Evolutionary conservation across 768 basidiomycete species (phyloP), one percentile per base, ranked within the genome.

Genomic region (Russula earlei): DNA sequence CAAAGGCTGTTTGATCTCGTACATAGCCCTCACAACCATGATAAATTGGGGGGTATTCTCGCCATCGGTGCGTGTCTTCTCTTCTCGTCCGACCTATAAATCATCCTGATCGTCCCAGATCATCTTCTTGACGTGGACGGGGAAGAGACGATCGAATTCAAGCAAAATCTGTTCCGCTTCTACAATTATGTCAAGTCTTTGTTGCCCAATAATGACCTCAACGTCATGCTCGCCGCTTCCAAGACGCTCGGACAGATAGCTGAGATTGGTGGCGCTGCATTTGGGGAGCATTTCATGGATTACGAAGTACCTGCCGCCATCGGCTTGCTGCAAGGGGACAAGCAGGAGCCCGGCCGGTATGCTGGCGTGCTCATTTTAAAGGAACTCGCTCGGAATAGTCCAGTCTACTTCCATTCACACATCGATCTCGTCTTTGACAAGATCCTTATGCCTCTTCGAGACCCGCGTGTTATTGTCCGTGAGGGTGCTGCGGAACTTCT

Each of bases 141-240:
- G 33, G 89, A 90, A 69, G 88, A 89, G 68, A 83, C 82, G 9
- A 81, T 89, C 48, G 87, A 91, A 67, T 84, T 85, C 41, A 87
- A 84, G 65, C 75, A 83, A 38, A 84, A 87, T 61, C 80, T 89
- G 37, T 92, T 87, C 70, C 82, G 89, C 49, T 85, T 94, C 68
- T 91, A 86, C 73, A 90, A 91, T 71, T 94, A 96, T 71, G 85
- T 96, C 70, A 91, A 92, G 67, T 83, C 88, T 40, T 79, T 95
- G n/a, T 77, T 96, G 19, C 91, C 91, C 4, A 90, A 90, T 66
- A 79, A 84, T 50, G 95, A 97, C 68, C 81, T 91, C 65, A 87
- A 88, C 68, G 83, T 99, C 66, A 97, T 97, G 93, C 78, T 93
- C 34, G 82, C 87, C 9, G 91, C 92, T 1, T 91, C 93, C n/a